A percentile compares a stretch with the other conserved stretches of the same genome.
phyloP scores from a whole-genome alignment of 805 yeast genomes.

The Ogataea kodamae region DNA sequence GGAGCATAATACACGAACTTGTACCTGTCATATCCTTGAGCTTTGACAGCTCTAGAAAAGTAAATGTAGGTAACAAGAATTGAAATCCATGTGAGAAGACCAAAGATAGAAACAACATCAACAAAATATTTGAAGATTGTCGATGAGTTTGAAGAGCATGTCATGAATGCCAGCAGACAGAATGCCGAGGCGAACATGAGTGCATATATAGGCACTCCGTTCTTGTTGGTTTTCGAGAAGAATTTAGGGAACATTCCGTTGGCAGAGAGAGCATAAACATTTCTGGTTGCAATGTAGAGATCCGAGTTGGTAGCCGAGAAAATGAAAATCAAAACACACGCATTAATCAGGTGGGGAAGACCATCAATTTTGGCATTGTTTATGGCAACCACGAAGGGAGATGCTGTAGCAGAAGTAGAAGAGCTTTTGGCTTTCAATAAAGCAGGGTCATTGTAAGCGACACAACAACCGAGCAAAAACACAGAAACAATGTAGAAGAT shows the following conservation, averaged over 20 bases:
- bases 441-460: constrained; percentile 46
- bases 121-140: constrained; percentile 66
- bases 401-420: constrained; percentile 61
- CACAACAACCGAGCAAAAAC: constrained; percentile 55
- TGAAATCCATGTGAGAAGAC: constrained; percentile 71
- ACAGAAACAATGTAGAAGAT: constrained; percentile 51
- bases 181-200: constrained; percentile 48
- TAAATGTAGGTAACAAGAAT: constrained; percentile 64
- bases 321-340: constrained; percentile 70
- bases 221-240: constrained; percentile 59
- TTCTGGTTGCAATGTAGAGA: constrained; percentile 73
- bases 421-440: constrained; percentile 44
- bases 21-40: constrained; percentile 60
- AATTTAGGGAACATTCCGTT: constrained; percentile 72
- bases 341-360: constrained; percentile 73
- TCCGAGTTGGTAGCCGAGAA: constrained; percentile 81
- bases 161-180: constrained; percentile 69
- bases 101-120: constrained; percentile 72
- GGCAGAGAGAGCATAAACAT: constrained; percentile 65
- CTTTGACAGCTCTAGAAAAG: constrained; percentile 62
- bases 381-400: constrained; percentile 84
- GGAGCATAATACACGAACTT: constrained; percentile 61
- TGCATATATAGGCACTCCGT: constrained; percentile 69
- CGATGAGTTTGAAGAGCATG: constrained; percentile 52
- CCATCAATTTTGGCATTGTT: constrained; percentile 60